phyloP scores from a whole-genome alignment of 768 basidiomycete genomes.

The Cystobasidiopsis lactophilus region DNA sequence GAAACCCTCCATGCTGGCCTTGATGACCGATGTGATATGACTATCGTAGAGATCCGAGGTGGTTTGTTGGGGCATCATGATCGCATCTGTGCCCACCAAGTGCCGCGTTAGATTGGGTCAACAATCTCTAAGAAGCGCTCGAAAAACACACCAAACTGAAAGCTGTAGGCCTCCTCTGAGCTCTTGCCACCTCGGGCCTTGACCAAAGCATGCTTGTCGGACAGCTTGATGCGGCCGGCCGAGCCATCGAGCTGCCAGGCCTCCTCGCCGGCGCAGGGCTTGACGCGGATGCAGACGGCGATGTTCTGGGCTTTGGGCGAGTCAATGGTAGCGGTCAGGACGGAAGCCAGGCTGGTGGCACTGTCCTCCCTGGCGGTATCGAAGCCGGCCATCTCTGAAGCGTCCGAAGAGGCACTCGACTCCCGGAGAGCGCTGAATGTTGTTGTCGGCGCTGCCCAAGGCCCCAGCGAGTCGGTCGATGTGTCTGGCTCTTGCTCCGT shows the following conservation, averaged over 20 bases:
- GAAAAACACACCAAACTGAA: constrained; percentile 1
- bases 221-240: constrained; percentile 4
- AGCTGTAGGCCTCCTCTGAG: background rate
- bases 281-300: constrained; percentile 2
- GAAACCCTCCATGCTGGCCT: constrained; percentile 85
- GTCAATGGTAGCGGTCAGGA: background rate
- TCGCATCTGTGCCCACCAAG: constrained; percentile 14
- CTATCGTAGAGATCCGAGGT: constrained; percentile 15
- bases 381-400: background rate
- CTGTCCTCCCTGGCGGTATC: background rate
- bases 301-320: constrained; percentile 3
- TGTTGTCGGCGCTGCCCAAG: too few relatives aligned
- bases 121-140: background rate
- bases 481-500: background rate
- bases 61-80: constrained; percentile 13
- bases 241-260: constrained; percentile 3
- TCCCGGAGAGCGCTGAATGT: background rate
- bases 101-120: background rate
- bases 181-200: background rate
- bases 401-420: background rate
- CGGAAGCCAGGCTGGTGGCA: background rate
- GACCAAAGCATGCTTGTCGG: constrained; percentile 8
- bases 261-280: background rate
- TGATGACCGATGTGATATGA: constrained; percentile 15
- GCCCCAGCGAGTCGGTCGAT: background rate